These are phyloP conservation scores for Eutrema yunnanense DNA, from an alignment of 345 rosid genomes.

Conservation along the genomic window DNA sequence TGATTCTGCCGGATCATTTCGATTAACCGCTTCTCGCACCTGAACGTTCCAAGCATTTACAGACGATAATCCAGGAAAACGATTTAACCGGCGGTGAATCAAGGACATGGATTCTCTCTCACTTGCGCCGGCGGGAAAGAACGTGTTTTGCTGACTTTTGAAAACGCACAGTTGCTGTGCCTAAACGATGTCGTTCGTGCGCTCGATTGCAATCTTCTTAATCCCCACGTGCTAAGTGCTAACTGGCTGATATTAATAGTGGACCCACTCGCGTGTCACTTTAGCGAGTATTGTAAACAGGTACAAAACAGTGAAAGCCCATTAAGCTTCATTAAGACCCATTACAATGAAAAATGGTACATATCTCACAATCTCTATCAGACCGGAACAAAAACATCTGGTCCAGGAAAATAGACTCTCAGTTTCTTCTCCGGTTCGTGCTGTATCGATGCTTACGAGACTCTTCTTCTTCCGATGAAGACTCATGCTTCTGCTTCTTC, in stretches of 20 bases:
- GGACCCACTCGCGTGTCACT: background rate
- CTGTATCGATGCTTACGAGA: conserved; percentile 16
- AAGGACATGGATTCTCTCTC: conserved; percentile 23
- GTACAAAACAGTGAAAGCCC: background rate
- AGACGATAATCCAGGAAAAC: conserved; percentile 8
- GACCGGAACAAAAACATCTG: background rate
- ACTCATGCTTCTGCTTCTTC: conserved; percentile 10
- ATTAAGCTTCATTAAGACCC: background rate
- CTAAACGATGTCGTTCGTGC: background rate
- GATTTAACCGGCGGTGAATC: conserved; percentile 9
- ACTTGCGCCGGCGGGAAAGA: background rate
- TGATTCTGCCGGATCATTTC: conserved; percentile 30
- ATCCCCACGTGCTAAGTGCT: no score
- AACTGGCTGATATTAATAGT: no score
- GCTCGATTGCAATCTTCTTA: background rate
- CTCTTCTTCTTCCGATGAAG: background rate
- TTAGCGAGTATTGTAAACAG: background rate
- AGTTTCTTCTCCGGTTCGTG: conserved; percentile 12
- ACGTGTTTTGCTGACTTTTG: background rate
- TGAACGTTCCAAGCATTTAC: conserved; percentile 37
- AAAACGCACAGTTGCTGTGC: background rate
- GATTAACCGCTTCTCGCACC: conserved; percentile 41
- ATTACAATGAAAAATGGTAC: background rate
- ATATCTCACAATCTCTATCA: background rate
- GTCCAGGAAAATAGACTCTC: conserved; percentile 9